Percentiles rank a stretch among this genome's conserved stretches.
Conservation (phyloP, 805 yeast species). For the Myxozyma neglecta region DNA sequence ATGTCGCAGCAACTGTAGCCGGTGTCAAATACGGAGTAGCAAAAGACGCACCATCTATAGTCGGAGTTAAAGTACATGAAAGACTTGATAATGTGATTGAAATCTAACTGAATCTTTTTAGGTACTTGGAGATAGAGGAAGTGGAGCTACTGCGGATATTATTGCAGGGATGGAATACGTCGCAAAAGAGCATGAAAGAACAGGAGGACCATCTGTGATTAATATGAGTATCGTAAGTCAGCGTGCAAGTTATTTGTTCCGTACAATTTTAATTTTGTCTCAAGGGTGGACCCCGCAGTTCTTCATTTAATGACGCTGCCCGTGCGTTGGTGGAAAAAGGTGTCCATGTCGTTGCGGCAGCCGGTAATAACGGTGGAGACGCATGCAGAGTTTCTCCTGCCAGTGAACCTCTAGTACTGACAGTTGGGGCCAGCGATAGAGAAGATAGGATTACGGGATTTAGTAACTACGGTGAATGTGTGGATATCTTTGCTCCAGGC, state of each 20-base stretch:
- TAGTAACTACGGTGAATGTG: constrained; percentile 28
- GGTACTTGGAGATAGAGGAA: constrained; percentile 68
- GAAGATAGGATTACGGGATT: constrained; percentile 18
- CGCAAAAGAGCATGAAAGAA: constrained; percentile 59
- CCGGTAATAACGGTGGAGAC: constrained; percentile 90
- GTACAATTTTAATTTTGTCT: background rate
- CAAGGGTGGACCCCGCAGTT: constrained; percentile 36
- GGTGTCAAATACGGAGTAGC: constrained; percentile 81
- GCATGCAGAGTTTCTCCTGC: constrained; percentile 95
- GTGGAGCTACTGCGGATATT: constrained; percentile 81
- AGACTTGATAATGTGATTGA: background rate
- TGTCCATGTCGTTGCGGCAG: constrained; percentile 89
- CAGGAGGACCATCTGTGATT: constrained; percentile 37
- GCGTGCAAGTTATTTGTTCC: background rate
- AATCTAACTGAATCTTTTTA: background rate
- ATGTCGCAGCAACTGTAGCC: constrained; percentile 94
- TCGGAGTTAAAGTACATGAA: constrained; percentile 65
- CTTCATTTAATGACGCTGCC: constrained; percentile 83
- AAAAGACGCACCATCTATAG: constrained; percentile 64
- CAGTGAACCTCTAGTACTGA: constrained; percentile 82
- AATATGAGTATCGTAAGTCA: constrained; percentile 86
- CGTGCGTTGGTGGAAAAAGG: constrained; percentile 88
- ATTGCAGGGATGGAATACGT: constrained; percentile 84
- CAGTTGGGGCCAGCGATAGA: constrained; percentile 27
- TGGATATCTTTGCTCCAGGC: constrained; percentile 47